Conservation (phyloP, 2,329 filamentous ascomycete species). For the Alternaria tenuissima region DNA sequence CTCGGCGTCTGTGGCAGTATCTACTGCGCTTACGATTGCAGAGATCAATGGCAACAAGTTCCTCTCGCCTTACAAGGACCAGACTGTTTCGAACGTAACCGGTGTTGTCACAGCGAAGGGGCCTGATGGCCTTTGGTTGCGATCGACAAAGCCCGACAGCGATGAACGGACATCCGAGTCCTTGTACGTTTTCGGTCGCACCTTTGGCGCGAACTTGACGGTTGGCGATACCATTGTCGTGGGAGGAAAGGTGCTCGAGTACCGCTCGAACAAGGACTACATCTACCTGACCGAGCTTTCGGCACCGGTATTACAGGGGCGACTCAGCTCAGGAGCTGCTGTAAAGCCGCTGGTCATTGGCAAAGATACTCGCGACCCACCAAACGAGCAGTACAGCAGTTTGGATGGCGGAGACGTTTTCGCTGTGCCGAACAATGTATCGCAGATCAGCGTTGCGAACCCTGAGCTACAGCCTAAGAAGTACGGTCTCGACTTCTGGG, state of each 20-base stretch:
- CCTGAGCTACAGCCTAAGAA: slow-evolving; percentile 66
- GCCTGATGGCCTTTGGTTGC: slow-evolving; percentile 69
- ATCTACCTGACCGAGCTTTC: slow-evolving; percentile 71
- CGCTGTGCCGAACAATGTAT: slow-evolving; percentile 68
- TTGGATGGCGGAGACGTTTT: slow-evolving; percentile 73
- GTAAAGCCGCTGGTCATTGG: slow-evolving; percentile 70
- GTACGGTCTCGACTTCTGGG: slow-evolving; percentile 78
- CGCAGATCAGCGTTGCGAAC: slow-evolving; percentile 66
- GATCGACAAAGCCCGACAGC: slow-evolving; percentile 65
- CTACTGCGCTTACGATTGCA: slow-evolving; percentile 47
- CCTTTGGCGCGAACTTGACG: slow-evolving; percentile 53
- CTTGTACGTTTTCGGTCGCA: slow-evolving; percentile 69
- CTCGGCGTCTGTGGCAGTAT: slow-evolving; percentile 25
- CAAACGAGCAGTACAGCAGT: slow-evolving; percentile 67
- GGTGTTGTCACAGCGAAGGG: slow-evolving; percentile 72
- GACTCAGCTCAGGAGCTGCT: slow-evolving; percentile 62
- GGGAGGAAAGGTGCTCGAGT: slow-evolving; percentile 68
- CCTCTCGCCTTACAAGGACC: slow-evolving; percentile 67
- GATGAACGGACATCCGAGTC: slow-evolving; percentile 69
- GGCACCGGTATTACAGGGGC: slow-evolving; percentile 62
- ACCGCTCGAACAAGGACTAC: slow-evolving; percentile 64
- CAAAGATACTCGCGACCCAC: slow-evolving; percentile 64
- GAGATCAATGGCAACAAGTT: slow-evolving; percentile 75
- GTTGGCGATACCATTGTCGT: slow-evolving; percentile 71
- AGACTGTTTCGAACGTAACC: slow-evolving; percentile 65